Evolutionary conservation across 2,329 filamentous ascomycete species (phyloP), one percentile per base, ranked within the genome.

Genomic region (Verruconis gallopava): DNA sequence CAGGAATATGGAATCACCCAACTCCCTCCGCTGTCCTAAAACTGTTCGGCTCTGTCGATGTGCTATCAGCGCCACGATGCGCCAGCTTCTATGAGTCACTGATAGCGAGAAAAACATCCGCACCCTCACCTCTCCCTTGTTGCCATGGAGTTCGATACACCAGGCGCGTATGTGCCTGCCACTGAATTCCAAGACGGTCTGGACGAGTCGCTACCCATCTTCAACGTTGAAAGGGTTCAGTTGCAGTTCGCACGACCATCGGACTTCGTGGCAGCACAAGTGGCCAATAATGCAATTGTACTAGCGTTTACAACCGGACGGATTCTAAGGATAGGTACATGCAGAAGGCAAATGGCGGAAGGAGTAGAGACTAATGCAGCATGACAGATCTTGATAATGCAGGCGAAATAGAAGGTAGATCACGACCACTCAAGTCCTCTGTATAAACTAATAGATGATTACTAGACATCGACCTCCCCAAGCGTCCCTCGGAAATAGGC

Each of bases 211-310:
- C 68, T 89, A 45, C 88, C 89, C 51, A 93, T 98, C 64, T 98
- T 98, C 69, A 84, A 91, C 58, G 79, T 96, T 57, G 84, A 94
- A 64, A 79, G 76, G 48, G 91, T 96, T 30, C 81, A 93, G 67
- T 77, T 96, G 48, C 84, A 91, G 60, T 98, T 98, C 70, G 81
- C 85, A 46, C 81, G 96, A 54, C 85, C 89, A 2, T 86, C 89
- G 50, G 85, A 95, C 62, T 96, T 98, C 57, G 91, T 94, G 37
- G 88, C 91, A 14, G 88, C 88, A 32, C 88, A 95, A 62, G 89
- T 96, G 43, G 88, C 89, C 49, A 96, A 98, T 63, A 95, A 98
- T 68, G 88, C 96, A 47, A 73, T 98, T 44, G 79, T 96, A 17
- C 71, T 98, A 40, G 91, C 91, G 32, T 73, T 98, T 28, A 89